Evolutionary conservation across 2,329 filamentous ascomycete species (phyloP).

Genomic region (Fusarium succisae): DNA sequence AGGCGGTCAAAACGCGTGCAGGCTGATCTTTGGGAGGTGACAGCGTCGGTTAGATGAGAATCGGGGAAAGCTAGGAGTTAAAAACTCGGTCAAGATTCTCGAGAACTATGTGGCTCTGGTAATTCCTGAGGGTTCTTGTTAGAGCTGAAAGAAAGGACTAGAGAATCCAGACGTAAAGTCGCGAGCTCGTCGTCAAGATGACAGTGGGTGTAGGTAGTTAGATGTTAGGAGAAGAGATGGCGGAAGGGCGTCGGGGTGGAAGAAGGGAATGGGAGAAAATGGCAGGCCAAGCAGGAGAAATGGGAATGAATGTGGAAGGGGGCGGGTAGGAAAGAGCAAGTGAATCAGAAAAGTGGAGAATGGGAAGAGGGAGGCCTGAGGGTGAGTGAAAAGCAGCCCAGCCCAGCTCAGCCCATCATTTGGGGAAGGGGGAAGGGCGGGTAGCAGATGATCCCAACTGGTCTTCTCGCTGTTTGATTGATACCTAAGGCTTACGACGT

Average conservation of each 20-base stretch:
- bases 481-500: not conserved
- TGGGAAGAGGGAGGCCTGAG: slow-evolving; percentile 31
- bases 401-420: slow-evolving; percentile 6
- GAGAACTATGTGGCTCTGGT: not conserved
- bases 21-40: slow-evolving; percentile 16
- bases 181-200: slow-evolving; percentile 28
- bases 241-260: slow-evolving; percentile 32
- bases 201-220: slow-evolving; percentile 25
- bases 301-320: slow-evolving; percentile 29
- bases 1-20: slow-evolving; percentile 42
- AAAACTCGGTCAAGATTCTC: slow-evolving; percentile 5
- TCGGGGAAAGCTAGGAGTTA: slow-evolving; percentile 1
- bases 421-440: slow-evolving; percentile 19
- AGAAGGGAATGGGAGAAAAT: slow-evolving; percentile 29
- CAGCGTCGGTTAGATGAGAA: slow-evolving; percentile 16
- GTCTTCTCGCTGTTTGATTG: not conserved
- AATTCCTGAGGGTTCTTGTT: slow-evolving; percentile 1
- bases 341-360: slow-evolving; percentile 37
- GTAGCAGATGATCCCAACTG: not conserved
- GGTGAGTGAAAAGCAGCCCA: slow-evolving; percentile 7
- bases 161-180: slow-evolving; percentile 20
- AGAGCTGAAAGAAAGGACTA: slow-evolving; percentile 2
- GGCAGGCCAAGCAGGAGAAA: slow-evolving; percentile 30
- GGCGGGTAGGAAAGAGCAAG: slow-evolving; percentile 27
- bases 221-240: slow-evolving; percentile 30